Conservation (phyloP, 306 rosid species). For the Quercus gilva region DNA sequence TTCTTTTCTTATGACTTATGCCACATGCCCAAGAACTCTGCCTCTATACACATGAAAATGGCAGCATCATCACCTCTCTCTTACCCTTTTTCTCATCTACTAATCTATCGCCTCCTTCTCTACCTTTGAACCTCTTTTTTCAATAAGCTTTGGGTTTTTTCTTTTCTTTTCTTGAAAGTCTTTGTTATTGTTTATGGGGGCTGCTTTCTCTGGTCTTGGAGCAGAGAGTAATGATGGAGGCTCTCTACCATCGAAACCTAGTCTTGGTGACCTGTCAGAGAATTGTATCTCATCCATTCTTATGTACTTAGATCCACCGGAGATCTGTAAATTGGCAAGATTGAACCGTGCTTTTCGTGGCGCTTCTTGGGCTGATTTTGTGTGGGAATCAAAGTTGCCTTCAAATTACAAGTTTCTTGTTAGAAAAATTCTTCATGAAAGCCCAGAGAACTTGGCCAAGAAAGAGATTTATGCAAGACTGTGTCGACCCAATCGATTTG, state of each 20-base stretch:
- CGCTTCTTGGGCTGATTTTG: slow-evolving; percentile 70
- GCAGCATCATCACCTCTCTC: slow-evolving; percentile 23
- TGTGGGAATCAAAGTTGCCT: slow-evolving; percentile 79
- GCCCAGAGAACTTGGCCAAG: slow-evolving; percentile 27
- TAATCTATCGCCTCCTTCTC: slow-evolving; percentile 33
- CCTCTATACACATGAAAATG: slow-evolving; percentile 20
- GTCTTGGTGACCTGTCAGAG: slow-evolving; percentile 71
- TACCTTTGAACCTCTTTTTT: slow-evolving; percentile 24
- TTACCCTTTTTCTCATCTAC: slow-evolving; percentile 16
- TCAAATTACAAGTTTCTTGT: slow-evolving; percentile 42
- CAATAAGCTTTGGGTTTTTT: background rate
- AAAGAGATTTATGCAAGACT: slow-evolving; percentile 59
- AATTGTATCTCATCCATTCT: slow-evolving; percentile 56
- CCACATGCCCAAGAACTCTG: background rate
- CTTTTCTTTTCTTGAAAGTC: background rate
- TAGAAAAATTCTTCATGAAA: slow-evolving; percentile 23
- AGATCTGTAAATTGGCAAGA: slow-evolving; percentile 64
- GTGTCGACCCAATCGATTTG: slow-evolving; percentile 54
- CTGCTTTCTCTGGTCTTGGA: slow-evolving; percentile 36
- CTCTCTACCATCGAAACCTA: slow-evolving; percentile 14
- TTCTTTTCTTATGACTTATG: background rate
- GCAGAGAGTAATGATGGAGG: background rate
- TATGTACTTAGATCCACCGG: slow-evolving; percentile 56
- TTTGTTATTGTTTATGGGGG: slow-evolving; percentile 48
- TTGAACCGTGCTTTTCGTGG: slow-evolving; percentile 51